Base-by-base conservation (phyloP, 495 filamentous ascomycete genomes). In the Astrocystis sublimbata region DNA sequence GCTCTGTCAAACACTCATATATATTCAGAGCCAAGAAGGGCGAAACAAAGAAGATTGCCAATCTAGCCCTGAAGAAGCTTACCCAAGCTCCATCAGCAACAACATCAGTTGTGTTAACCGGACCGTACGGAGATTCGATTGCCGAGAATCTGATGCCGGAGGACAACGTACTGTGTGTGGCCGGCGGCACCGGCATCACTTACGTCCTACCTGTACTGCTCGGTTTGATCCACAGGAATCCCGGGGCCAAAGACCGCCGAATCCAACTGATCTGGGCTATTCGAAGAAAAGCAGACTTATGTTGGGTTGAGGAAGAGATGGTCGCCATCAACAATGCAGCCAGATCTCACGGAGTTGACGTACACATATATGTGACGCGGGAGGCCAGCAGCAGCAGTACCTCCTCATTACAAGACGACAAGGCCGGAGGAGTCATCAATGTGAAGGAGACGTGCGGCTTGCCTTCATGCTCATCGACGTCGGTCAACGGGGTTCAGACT, bases 231-330 rank as follows among this genome's bases (percentile, higher is more conserved):
- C 64, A 73, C n/a, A n/a, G n/a, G n/a, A 68, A 74, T 13, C 35
- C 71, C 54, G 53, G 68, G 46, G 56, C 58, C 53, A 61, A 69
- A 3, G 67, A 68, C 23, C 64, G 78, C 17, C 75, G 68, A 15
- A 63, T 89, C 4, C 82, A 86, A 50, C 78, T 90, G 24, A 78
- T 88, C 30, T 89, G 86, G 87, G 82, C 83, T 6, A 73, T 88
- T 8, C 81, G 85, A 40, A 75, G 78, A 13, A 66, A 66, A n/a
- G 68, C 76, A 19, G 83, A 89, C 59, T 65, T 83, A 9, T 71
- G 71, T 21, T 90, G 87, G 86, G 69, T 90, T 19, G 64, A 70
- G 7, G 65, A 72, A 0, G 86, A 90, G 69, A 73, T 89, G n/a
- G 68, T 79, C 1, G 64, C 71, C 31, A 71, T 87, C 6, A 71